Base-by-base conservation (phyloP, 495 filamentous ascomycete species). In the Xylaria curta region DNA sequence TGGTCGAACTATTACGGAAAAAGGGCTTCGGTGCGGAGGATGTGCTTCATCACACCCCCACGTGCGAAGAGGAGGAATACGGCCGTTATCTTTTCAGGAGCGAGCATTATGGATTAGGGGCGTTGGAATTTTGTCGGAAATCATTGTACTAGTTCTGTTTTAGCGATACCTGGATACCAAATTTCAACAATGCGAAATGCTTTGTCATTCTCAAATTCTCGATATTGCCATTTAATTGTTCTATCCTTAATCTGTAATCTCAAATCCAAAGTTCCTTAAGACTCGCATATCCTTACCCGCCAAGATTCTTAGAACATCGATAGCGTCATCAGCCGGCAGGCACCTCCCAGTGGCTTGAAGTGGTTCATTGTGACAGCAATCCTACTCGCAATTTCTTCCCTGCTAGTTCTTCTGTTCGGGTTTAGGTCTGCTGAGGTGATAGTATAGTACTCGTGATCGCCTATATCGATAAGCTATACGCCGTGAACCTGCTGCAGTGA, bases 11-110 rank as follows among this genome's bases (percentile, higher is more conserved):
- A 19, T 36, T 75, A 36, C 24, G 56, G 3, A 40, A 17, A 2
- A 66, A 53, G 47, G 70, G 70, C 46, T 49, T 71, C 40, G 42
- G 21, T 36, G 38, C 33, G n/a, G 40, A 59, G 2, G 69, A 71
- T 4, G 62, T 60, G 24, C 62, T 71, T n/a, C 69, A 71, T 21
- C 62, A 71, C 49, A 71, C 62, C 2, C 69, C 69, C 44, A 47
- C 69, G 31, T 33, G 62, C 62, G 69, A 71, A n/a, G 69, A 71
- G 69, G 53, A 66, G 36, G 69, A 71, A n/a, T 40, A 66, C 38
- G 69, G 69, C 3, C 49, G 69, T 17, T 66, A 71, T 42, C 62
- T 71, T 19, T 71, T 71, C 53, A 51, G 69, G 53, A 47, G 61
- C 26, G 62, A 66, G 42, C 59, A 71, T 51, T 71, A 71, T 17